A percentile compares a stretch with the other conserved stretches of the same genome.
These are phyloP conservation scores for Articulospora tetracladia DNA, from an alignment of 495 filamentous ascomycete species.

Conservation along the genomic window DNA sequence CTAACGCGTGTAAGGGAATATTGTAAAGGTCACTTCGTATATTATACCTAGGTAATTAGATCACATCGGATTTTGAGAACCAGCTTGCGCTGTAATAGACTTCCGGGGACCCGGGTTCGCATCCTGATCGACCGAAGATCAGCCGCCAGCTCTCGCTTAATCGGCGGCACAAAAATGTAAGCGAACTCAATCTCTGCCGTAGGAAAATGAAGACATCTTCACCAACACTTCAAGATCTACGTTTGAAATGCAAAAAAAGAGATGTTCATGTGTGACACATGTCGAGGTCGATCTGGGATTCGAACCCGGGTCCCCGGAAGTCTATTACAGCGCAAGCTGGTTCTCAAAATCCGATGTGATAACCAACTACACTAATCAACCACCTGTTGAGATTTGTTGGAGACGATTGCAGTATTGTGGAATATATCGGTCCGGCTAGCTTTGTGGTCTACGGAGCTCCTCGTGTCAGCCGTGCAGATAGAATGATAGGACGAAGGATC, in stretches of 20 bases:
- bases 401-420: not conserved
- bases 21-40: too few species aligned
- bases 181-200: not conserved
- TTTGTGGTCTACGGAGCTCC: too few species aligned
- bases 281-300: conserved; percentile 5
- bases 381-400: not conserved
- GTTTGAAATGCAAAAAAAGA: too few species aligned
- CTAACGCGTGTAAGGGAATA: too few species aligned
- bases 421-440: too few species aligned
- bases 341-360: conserved; percentile 20
- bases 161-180: not conserved
- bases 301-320: conserved; percentile 16
- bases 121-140: conserved; percentile 7
- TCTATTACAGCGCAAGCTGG: not conserved
- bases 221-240: too few species aligned
- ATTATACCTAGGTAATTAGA: too few species aligned
- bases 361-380: conserved; percentile 12
- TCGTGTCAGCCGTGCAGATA: too few species aligned
- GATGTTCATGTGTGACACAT: too few species aligned
- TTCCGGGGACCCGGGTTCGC: conserved; percentile 17
- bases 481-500: too few species aligned
- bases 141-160: too few species aligned
- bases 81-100: not conserved
- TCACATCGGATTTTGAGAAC: conserved; percentile 19
- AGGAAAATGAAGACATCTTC: too few species aligned